Evolutionary conservation across 345 rosid species (phyloP).

Genomic region (Mallotus nudiflorus): DNA sequence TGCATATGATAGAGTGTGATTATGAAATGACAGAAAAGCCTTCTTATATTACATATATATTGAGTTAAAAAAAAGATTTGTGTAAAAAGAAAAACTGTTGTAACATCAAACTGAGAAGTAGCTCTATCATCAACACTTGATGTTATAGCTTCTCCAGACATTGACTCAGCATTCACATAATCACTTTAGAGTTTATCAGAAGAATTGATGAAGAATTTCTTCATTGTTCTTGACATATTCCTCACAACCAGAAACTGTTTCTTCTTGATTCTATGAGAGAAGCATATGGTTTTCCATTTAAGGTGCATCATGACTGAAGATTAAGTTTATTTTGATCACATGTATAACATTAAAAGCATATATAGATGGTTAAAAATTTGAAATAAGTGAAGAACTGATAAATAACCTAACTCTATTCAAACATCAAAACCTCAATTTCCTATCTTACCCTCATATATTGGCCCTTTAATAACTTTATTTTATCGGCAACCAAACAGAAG

Average conservation of each 20-base stretch:
- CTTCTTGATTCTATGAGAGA: slow-evolving; percentile 30
- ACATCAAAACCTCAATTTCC: not conserved
- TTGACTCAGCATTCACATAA: slow-evolving; percentile 34
- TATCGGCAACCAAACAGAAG: slow-evolving; percentile 13
- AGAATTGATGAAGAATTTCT: slow-evolving; percentile 32
- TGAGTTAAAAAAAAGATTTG: too few species aligned
- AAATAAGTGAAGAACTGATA: too few species aligned
- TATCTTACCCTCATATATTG: not conserved
- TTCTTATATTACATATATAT: too few species aligned
- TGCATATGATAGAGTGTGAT: too few species aligned
- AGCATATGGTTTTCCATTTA: slow-evolving; percentile 20
- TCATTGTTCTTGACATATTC: slow-evolving; percentile 20
- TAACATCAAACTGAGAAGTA: slow-evolving; percentile 18
- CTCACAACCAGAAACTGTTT: slow-evolving; percentile 23
- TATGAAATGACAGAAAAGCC: too few species aligned
- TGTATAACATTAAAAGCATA: slow-evolving; percentile 17
- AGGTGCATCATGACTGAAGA: slow-evolving; percentile 20
- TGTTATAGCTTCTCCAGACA: slow-evolving; percentile 36
- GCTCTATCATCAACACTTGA: slow-evolving; percentile 32
- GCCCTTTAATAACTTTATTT: not conserved
- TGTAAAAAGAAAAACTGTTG: too few species aligned
- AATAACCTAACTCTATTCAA: too few species aligned
- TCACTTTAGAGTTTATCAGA: slow-evolving; percentile 50
- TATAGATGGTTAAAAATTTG: too few species aligned
- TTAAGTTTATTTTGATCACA: slow-evolving; percentile 27